Conservation (phyloP, 129 eudicot species). For the Heracleum sosnowskyi region DNA sequence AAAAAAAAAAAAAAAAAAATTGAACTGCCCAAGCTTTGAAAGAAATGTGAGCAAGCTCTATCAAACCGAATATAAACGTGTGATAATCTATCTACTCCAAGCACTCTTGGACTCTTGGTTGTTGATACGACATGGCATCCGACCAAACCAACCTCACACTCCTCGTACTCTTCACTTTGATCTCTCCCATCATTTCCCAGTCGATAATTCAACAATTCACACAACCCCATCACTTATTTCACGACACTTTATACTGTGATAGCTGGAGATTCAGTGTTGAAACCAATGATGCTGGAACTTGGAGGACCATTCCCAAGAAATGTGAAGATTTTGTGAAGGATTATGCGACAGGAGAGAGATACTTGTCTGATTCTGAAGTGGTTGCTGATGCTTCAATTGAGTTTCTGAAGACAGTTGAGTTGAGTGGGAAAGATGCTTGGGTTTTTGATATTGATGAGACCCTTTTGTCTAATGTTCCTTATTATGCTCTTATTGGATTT, state of each 20-base stretch:
- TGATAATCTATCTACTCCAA: no score
- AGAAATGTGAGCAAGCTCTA: no score
- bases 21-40: no score
- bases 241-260: constrained; percentile 37
- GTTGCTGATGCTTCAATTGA: constrained; percentile 39
- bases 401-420: constrained; percentile 36
- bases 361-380: constrained; percentile 45
- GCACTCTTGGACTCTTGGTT: not conserved
- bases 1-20: no score
- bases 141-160: constrained; percentile 22
- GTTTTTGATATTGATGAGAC: constrained; percentile 89
- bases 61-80: no score
- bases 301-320: constrained; percentile 42
- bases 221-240: not conserved
- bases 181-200: constrained; percentile 21
- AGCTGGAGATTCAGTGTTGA: constrained; percentile 82
- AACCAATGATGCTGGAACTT: constrained; percentile 55
- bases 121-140: constrained; percentile 25
- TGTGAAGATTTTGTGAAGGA: constrained; percentile 46
- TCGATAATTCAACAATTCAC: constrained; percentile 33
- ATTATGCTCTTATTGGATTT: constrained; percentile 37
- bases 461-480: constrained; percentile 63
- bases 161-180: constrained; percentile 18
- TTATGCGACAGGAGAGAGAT: constrained; percentile 52
- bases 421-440: constrained; percentile 61